Conservation (phyloP, 2,329 filamentous ascomycete species). For the Coleophoma eucalyptorum region DNA sequence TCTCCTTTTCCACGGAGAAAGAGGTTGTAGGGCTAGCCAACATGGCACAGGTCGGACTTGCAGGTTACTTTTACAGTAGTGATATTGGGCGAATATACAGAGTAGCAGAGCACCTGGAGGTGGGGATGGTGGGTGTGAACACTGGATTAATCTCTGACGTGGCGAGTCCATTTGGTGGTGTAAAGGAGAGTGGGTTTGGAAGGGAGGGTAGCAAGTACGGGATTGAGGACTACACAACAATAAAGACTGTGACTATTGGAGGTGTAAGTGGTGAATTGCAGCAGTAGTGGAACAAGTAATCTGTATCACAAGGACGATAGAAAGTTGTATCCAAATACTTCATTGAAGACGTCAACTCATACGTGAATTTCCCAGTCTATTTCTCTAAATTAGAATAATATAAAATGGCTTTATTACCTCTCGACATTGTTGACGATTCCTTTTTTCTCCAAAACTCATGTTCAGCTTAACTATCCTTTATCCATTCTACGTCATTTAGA, state of each 20-base stretch:
- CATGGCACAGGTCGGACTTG: slow-evolving; percentile 53
- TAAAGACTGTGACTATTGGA: slow-evolving; percentile 54
- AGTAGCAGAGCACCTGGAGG: slow-evolving; percentile 42
- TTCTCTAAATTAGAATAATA: too few relatives aligned
- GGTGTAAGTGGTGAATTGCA: too few relatives aligned
- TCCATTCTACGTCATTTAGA: too few relatives aligned
- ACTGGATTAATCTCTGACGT: slow-evolving; percentile 48
- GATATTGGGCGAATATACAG: slow-evolving; percentile 34
- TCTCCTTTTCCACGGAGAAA: slow-evolving; percentile 52
- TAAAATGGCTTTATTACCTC: too few relatives aligned
- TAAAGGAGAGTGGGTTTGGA: slow-evolving; percentile 80
- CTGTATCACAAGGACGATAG: too few relatives aligned
- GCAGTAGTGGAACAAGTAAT: too few relatives aligned
- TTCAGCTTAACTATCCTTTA: too few relatives aligned
- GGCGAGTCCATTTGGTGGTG: slow-evolving; percentile 67
- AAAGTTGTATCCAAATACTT: too few relatives aligned
- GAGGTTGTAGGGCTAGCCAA: slow-evolving; percentile 52
- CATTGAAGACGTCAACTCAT: too few relatives aligned
- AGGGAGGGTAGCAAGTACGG: slow-evolving; percentile 76
- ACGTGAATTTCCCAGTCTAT: too few relatives aligned
- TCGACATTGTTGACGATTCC: too few relatives aligned
- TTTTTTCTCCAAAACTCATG: too few relatives aligned
- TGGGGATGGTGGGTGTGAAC: slow-evolving; percentile 31
- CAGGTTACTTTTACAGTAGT: slow-evolving; percentile 46
- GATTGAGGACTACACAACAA: slow-evolving; percentile 70